Evolutionary conservation across 305 asterid genomes (phyloP).

Genomic region (Plantago coronopus): DNA sequence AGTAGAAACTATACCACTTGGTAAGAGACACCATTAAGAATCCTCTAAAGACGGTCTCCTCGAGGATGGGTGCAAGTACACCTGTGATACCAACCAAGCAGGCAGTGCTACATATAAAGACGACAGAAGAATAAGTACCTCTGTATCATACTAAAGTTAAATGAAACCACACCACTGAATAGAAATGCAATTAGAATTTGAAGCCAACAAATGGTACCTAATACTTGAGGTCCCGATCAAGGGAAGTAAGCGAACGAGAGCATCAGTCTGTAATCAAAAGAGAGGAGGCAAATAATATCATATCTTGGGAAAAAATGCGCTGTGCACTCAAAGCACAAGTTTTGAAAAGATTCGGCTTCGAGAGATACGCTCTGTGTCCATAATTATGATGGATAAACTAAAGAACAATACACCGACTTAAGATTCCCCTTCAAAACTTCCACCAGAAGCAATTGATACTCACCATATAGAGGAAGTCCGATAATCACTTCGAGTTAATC

Average conservation of each 20-base stretch:
- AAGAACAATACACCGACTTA: no score
- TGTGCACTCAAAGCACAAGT: constrained; percentile 3
- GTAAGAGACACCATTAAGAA: constrained; percentile 90
- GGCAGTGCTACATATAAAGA: constrained; percentile 62
- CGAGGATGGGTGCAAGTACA: constrained; percentile 90
- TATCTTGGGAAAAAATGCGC: constrained; percentile 4
- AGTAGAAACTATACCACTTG: constrained; percentile 55
- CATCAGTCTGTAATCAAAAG: constrained; percentile 65
- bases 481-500: no score
- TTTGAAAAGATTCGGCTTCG: neutral
- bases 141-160: constrained; percentile 12
- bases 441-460: neutral
- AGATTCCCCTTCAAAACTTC: neutral
- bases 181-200: constrained; percentile 12
- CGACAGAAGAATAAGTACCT: neutral
- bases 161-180: constrained; percentile 4
- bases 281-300: constrained; percentile 14
- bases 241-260: constrained; percentile 86
- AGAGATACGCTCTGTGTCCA: no score
- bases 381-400: no score
- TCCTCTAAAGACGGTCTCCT: constrained; percentile 92
- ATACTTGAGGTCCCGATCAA: constrained; percentile 78
- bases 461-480: neutral
- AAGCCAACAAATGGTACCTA: constrained; percentile 47
- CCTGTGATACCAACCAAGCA: constrained; percentile 91